Evolutionary conservation across 192 early-diverging fungal species (phyloP).

Genomic region (Coemansia sp.): DNA sequence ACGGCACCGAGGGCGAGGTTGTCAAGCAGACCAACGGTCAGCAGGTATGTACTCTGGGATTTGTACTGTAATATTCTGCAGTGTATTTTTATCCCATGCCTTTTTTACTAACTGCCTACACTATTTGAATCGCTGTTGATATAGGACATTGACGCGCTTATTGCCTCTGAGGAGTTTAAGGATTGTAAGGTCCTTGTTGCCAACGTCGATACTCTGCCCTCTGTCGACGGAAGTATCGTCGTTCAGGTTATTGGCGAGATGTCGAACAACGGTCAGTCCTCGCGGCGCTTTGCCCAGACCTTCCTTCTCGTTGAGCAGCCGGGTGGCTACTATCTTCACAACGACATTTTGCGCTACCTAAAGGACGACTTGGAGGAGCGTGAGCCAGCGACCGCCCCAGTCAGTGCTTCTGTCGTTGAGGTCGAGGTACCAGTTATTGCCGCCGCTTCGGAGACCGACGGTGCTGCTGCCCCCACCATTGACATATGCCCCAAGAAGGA

Average conservation of each 20-base stretch:
- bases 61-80: background rate
- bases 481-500: conserved; percentile 39
- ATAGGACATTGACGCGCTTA: conserved; percentile 83
- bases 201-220: conserved; percentile 82
- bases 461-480: conserved; percentile 15
- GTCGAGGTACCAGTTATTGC: conserved; percentile 7
- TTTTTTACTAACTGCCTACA: conserved; percentile 45
- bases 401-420: conserved; percentile 6
- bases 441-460: conserved; percentile 3
- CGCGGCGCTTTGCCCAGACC: conserved; percentile 89
- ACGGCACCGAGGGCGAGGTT: conserved; percentile 80
- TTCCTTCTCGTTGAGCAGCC: conserved; percentile 89
- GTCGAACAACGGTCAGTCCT: conserved; percentile 76
- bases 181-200: conserved; percentile 86
- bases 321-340: conserved; percentile 89
- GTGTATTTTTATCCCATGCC: background rate
- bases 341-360: conserved; percentile 94
- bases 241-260: conserved; percentile 92
- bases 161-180: conserved; percentile 73
- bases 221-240: conserved; percentile 75
- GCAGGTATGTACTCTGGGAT: conserved; percentile 34
- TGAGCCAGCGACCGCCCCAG: conserved; percentile 28
- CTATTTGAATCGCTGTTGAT: background rate
- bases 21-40: conserved; percentile 68
- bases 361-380: conserved; percentile 79